Evolutionary conservation across 2,329 filamentous ascomycete species (phyloP), one percentile per base, ranked within the genome.

Genomic region (Domatiomyces catenatus): DNA sequence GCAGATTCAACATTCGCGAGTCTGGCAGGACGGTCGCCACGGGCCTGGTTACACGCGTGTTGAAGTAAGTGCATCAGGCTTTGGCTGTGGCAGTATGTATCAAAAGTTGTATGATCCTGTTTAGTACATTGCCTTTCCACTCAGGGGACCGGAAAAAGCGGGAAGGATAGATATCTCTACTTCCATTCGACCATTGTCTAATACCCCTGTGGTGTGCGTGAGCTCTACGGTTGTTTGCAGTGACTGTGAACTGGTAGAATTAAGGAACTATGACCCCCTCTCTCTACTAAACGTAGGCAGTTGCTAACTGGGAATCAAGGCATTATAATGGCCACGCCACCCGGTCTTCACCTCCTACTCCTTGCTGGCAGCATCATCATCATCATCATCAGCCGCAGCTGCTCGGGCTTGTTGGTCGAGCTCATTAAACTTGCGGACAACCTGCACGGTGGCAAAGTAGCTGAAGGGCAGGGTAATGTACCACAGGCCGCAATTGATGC

Each of bases 1-100:
- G 95, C 75, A 86, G 92, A 63, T 92, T 98, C 80, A 98, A 96
- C 76, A 81, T 98, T 66, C 86, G 92, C 71, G 92, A 98, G 76
- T 92, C 92, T 74, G 89, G 90, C 63, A 81, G 86, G 62, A 92
- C 86, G 54, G 84, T 92, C 52, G 86, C 85, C 61, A 92, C 86
- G 61, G 86, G 86, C 69, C 74, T 92, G 61, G 76, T 88, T 62
- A 92, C 86, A 58, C 81, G 82, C 62, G 81, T 92, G 64, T 54
- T 77, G 48, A 69, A 70, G 55, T 72, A 71, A 60, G 65, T 15
- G 15, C 32, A 39, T 15, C 10, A 5, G 32, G 32, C 32, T 39
- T 12, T 39, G 32, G 32, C 32, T 39, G 32, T 39, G 32, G 32
- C 32, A 5, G 32, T 39, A 15, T 39, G 32, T 39, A 39, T 39